Conservation (phyloP, 2,329 filamentous ascomycete genomes). For the Pyrenochaeta sp. region DNA sequence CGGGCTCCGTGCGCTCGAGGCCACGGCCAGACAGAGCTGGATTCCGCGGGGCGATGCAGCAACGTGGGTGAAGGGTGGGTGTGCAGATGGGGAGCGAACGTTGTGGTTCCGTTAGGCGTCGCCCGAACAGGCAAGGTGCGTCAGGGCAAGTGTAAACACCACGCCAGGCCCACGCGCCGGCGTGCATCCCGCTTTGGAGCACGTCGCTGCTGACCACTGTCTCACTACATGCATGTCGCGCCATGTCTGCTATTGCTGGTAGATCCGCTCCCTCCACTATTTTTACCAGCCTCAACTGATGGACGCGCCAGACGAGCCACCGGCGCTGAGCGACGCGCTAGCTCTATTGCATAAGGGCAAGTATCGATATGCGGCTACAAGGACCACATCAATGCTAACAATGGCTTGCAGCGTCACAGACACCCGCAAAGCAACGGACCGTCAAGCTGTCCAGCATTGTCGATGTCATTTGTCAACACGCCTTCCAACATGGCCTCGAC, state of each 20-base stretch:
- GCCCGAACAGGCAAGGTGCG: slow-evolving; percentile 30
- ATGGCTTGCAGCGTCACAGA: slow-evolving; percentile 41
- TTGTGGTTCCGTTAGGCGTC: slow-evolving; percentile 33
- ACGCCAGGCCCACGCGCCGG: slow-evolving; percentile 32
- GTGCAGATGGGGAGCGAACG: slow-evolving; percentile 8
- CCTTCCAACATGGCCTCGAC: slow-evolving; percentile 73
- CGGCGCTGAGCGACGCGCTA: slow-evolving; percentile 44
- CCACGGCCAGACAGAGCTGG: too few relatives aligned
- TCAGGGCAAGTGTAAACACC: slow-evolving; percentile 31
- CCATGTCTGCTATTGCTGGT: slow-evolving; percentile 44
- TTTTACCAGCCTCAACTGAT: slow-evolving; percentile 27
- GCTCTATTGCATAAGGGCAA: slow-evolving; percentile 45
- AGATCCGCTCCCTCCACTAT: slow-evolving; percentile 16
- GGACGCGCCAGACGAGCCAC: slow-evolving; percentile 35
- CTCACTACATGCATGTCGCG: slow-evolving; percentile 31
- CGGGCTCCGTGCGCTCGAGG: slow-evolving; percentile 2
- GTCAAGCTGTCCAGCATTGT: slow-evolving; percentile 69
- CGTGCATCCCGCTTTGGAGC: slow-evolving; percentile 6
- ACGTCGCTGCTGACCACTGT: slow-evolving; percentile 31
- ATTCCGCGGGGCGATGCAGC: too few relatives aligned
- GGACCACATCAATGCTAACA: slow-evolving; percentile 29
- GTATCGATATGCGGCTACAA: slow-evolving; percentile 26
- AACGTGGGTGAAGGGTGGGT: slow-evolving; percentile 20
- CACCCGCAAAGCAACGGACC: slow-evolving; percentile 70
- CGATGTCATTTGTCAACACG: slow-evolving; percentile 67